Conservation (phyloP, 495 filamentous ascomycete species). For the Filosporella fistucella region DNA sequence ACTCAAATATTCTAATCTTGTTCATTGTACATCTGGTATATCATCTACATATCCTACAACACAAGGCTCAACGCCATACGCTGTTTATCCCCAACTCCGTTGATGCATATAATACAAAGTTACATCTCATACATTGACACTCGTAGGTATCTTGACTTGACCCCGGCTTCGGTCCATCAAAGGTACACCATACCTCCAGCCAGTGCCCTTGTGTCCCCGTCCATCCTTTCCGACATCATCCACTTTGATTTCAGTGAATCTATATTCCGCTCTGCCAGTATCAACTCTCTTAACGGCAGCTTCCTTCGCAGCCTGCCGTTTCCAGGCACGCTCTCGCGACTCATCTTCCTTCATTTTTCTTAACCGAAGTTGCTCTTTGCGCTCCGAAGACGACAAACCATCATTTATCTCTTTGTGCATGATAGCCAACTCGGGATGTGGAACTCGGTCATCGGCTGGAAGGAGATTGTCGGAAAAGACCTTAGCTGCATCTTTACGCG, state of each 20-base stretch:
- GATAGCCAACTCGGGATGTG: conserved; percentile 77
- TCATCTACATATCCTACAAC: conserved; percentile 5
- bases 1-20: too few species aligned
- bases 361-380: conserved; percentile 35
- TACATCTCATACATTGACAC: conserved; percentile 13
- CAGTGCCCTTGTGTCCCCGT: conserved; percentile 48
- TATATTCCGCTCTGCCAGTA: conserved; percentile 71
- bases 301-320: conserved; percentile 33
- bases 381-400: conserved; percentile 30
- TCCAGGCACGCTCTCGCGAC: conserved; percentile 27
- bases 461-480: conserved; percentile 71
- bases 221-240: conserved; percentile 41
- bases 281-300: conserved; percentile 41
- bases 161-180: conserved; percentile 42
- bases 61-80: background rate
- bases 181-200: conserved; percentile 53
- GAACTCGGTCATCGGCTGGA: conserved; percentile 80
- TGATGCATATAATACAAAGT: conserved; percentile 12
- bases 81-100: conserved; percentile 9
- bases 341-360: conserved; percentile 36
- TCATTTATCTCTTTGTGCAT: conserved; percentile 47
- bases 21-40: too few species aligned
- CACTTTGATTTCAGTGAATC: conserved; percentile 59
- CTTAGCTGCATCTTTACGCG: conserved; percentile 80
- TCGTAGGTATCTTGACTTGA: conserved; percentile 24